Evolutionary conservation across 768 basidiomycete genomes (phyloP).

Genomic region (Lactifluus rugatus): DNA sequence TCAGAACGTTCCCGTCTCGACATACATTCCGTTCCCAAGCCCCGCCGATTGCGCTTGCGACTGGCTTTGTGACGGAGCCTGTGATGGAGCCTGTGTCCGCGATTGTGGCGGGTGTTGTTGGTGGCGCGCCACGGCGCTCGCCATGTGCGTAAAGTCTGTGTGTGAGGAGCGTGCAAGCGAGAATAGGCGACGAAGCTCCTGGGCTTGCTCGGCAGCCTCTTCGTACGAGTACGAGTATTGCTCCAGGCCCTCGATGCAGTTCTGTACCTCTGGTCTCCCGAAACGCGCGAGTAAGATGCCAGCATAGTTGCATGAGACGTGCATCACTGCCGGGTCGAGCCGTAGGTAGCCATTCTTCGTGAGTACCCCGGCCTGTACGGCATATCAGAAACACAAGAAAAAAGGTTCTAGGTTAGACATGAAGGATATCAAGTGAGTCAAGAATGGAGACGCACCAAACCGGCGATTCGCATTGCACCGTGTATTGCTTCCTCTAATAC

Average conservation of each 20-base stretch:
- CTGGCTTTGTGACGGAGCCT: neutral
- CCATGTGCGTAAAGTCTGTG: slow-evolving; percentile 34
- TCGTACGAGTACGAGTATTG: slow-evolving; percentile 88
- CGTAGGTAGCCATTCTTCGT: slow-evolving; percentile 84
- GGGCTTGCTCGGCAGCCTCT: slow-evolving; percentile 71
- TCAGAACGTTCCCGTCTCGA: slow-evolving; percentile 13
- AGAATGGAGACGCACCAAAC: slow-evolving; percentile 46
- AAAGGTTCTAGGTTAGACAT: neutral
- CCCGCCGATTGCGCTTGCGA: neutral
- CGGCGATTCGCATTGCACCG: slow-evolving; percentile 79
- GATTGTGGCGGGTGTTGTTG: slow-evolving; percentile 6
- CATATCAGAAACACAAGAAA: neutral
- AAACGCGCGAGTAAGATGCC: slow-evolving; percentile 72
- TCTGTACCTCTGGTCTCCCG: slow-evolving; percentile 73
- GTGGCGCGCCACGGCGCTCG: slow-evolving; percentile 26
- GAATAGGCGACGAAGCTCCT: slow-evolving; percentile 47
- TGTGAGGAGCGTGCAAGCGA: slow-evolving; percentile 33
- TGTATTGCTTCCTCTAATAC: slow-evolving; percentile 76
- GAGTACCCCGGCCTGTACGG: slow-evolving; percentile 60
- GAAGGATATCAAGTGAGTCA: neutral
- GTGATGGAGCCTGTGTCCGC: neutral
- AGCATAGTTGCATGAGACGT: slow-evolving; percentile 76
- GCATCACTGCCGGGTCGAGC: slow-evolving; percentile 83
- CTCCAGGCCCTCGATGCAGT: slow-evolving; percentile 76
- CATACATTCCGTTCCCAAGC: slow-evolving; percentile 13